These are phyloP conservation scores for Colletotrichum endophyticum DNA, from an alignment of 2,329 filamentous ascomycete genomes.

Conservation along the genomic window DNA sequence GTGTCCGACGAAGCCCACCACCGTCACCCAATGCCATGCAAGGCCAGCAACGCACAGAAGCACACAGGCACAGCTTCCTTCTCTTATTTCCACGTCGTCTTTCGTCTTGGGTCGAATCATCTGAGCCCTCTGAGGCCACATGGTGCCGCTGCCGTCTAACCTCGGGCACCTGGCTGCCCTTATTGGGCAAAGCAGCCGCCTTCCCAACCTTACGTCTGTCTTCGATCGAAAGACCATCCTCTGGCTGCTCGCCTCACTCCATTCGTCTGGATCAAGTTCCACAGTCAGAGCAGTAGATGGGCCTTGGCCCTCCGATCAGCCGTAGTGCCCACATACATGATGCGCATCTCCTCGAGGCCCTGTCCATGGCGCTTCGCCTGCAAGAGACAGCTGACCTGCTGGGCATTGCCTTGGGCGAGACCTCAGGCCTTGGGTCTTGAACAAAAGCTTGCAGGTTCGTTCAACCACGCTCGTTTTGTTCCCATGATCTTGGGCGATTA, in stretches of 20 bases:
- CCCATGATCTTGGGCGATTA: background rate
- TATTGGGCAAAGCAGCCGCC: background rate
- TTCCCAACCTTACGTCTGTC: background rate
- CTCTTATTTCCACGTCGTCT: background rate
- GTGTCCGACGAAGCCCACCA: background rate
- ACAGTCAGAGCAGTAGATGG: background rate
- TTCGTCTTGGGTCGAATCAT: background rate
- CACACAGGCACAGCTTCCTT: background rate
- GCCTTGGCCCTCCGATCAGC: background rate
- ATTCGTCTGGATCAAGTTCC: background rate
- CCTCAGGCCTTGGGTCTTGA: background rate
- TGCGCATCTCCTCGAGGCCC: background rate
- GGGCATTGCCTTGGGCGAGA: background rate
- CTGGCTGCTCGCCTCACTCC: background rate
- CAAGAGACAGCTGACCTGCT: background rate
- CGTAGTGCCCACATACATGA: background rate
- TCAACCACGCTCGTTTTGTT: background rate
- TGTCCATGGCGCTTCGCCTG: background rate
- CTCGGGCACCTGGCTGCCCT: background rate
- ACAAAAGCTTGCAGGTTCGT: background rate
- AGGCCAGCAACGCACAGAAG: background rate
- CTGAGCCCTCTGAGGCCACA: background rate
- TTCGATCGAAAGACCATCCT: background rate
- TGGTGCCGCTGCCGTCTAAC: background rate
- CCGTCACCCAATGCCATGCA: background rate